Evolutionary conservation across 441 rosid genomes (phyloP).

Genomic region (Capsella rubella): DNA sequence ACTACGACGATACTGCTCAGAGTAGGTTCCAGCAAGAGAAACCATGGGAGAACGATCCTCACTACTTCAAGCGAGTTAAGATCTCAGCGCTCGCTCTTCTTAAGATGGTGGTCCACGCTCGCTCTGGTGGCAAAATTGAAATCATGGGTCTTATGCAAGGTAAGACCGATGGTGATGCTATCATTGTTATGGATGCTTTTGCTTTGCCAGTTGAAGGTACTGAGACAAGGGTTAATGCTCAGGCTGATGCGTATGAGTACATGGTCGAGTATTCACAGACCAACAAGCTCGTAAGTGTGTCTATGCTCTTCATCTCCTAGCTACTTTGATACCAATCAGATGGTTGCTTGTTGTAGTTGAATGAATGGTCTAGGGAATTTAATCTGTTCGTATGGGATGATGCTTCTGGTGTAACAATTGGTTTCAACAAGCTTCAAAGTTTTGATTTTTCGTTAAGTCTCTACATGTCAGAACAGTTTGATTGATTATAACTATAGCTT

Average conservation of each 20-base stretch:
- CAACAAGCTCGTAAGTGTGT: slow-evolving; percentile 68
- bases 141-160: slow-evolving; percentile 99
- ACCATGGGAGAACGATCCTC: slow-evolving; percentile 93
- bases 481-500: background rate
- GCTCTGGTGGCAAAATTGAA: slow-evolving; percentile 95
- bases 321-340: background rate
- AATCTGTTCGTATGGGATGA: background rate
- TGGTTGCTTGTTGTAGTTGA: background rate
- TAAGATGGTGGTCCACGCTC: slow-evolving; percentile 98
- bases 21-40: slow-evolving; percentile 77
- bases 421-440: background rate
- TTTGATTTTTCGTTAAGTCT: background rate
- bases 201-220: slow-evolving; percentile 97
- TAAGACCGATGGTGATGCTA: slow-evolving; percentile 88
- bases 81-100: slow-evolving; percentile 93
- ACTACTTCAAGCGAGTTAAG: slow-evolving; percentile 92
- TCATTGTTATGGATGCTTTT: slow-evolving; percentile 95
- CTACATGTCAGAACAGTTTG: slow-evolving; percentile 13
- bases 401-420: background rate
- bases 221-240: slow-evolving; percentile 97
- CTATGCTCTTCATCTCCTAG: background rate
- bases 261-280: slow-evolving; percentile 96
- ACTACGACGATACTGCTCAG: slow-evolving; percentile 77
- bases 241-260: slow-evolving; percentile 94
- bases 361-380: background rate